Conservation (phyloP, 2,329 filamentous ascomycete species). For the Tympanopsis confertula region DNA sequence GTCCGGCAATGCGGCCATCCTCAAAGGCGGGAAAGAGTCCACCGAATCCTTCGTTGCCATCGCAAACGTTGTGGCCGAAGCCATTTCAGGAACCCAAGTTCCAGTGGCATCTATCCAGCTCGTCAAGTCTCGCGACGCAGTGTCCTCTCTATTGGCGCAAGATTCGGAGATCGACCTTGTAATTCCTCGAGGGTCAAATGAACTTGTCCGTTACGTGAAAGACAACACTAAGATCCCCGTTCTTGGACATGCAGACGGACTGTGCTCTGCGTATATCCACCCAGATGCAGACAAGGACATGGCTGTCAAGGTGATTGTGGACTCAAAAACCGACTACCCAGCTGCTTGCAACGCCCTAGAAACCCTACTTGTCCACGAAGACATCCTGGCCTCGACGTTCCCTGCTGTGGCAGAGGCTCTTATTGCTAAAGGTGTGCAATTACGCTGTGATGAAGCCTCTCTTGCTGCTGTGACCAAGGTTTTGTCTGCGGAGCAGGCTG, state of each 20-base stretch:
- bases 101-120: constrained; percentile 84
- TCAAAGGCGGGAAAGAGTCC: constrained; percentile 95
- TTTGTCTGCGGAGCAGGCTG: constrained; percentile 35
- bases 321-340: constrained; percentile 89
- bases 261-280: constrained; percentile 80
- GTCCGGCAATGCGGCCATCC: constrained; percentile 89
- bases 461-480: constrained; percentile 66
- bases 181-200: constrained; percentile 83
- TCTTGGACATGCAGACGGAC: constrained; percentile 86
- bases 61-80: constrained; percentile 69
- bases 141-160: constrained; percentile 74
- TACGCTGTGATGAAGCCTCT: constrained; percentile 59
- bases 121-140: constrained; percentile 82
- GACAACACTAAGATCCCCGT: constrained; percentile 86
- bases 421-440: constrained; percentile 60
- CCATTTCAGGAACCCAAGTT: constrained; percentile 61
- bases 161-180: constrained; percentile 88
- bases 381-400: too few relatives aligned
- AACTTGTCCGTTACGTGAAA: constrained; percentile 83
- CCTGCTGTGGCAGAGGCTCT: constrained; percentile 52
- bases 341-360: constrained; percentile 94
- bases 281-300: constrained; percentile 62
- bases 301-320: constrained; percentile 67
- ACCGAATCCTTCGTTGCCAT: constrained; percentile 91
- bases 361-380: constrained; percentile 69